These are phyloP conservation scores for Panaeolus papilionaceus DNA, from an alignment of 768 basidiomycete genomes.

Conservation along the genomic window DNA sequence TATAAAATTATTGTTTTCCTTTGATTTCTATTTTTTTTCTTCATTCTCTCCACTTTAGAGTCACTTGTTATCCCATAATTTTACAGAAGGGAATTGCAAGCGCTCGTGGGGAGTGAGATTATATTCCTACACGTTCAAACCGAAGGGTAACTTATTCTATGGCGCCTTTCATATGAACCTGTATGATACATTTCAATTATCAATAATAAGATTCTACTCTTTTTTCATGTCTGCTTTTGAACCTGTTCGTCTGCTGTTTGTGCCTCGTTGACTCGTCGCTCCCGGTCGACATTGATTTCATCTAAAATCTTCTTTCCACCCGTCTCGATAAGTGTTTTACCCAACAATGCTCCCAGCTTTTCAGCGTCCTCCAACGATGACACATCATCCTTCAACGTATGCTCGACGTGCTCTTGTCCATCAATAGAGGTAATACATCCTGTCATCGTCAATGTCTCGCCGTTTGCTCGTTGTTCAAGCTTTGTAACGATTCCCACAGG, in stretches of 20 bases:
- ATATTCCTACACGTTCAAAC: slow-evolving; percentile 31
- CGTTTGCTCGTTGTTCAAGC: slow-evolving; percentile 41
- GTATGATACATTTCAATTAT: slow-evolving; percentile 22
- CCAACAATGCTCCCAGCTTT: slow-evolving; percentile 69
- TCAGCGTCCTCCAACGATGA: slow-evolving; percentile 65
- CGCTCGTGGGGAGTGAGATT: slow-evolving; percentile 76
- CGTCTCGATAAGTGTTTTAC: slow-evolving; percentile 61
- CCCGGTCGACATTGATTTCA: slow-evolving; percentile 78
- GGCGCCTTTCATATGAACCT: slow-evolving; percentile 16
- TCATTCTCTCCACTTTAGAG: slow-evolving; percentile 68
- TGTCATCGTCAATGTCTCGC: slow-evolving; percentile 60
- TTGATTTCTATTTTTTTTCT: slow-evolving; percentile 35
- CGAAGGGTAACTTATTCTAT: slow-evolving; percentile 23
- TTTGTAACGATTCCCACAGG: slow-evolving; percentile 84
- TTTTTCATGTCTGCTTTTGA: not conserved
- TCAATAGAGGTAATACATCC: slow-evolving; percentile 87
- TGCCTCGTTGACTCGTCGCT: slow-evolving; percentile 49
- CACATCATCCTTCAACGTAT: slow-evolving; percentile 61
- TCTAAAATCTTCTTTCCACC: slow-evolving; percentile 86
- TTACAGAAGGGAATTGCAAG: slow-evolving; percentile 54
- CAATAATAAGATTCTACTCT: slow-evolving; percentile 1
- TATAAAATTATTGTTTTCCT: slow-evolving; percentile 33
- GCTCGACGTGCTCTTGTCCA: slow-evolving; percentile 75
- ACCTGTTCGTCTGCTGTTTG: slow-evolving; percentile 35
- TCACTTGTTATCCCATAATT: slow-evolving; percentile 61